Evolutionary conservation across 2,329 filamentous ascomycete genomes (phyloP), one percentile per base, ranked within the genome.

Genomic region (Endothia cerciana): DNA sequence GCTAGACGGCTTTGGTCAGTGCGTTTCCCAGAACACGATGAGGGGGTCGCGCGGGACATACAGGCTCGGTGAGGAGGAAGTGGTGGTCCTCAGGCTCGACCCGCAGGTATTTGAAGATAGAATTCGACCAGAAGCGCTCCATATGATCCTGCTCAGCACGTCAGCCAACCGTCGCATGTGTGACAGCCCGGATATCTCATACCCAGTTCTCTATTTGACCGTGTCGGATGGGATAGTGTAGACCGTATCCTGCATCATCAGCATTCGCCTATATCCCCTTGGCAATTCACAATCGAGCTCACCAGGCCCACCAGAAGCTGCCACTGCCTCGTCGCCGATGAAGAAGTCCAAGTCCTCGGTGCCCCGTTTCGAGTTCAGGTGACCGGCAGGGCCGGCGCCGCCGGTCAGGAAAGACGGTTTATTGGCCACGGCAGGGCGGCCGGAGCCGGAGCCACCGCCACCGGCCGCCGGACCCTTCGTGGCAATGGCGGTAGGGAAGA

Each of bases 71-170:
- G 67, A 99, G 89, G 69, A 99, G 89, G 80, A 99, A 99, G 83
- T 97, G 94, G 80, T 99, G 95, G 77, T 99, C 95, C 81, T 99
- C 95, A 38, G 95, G 95, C 81, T 99, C 95, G 72, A 99, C 95
- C 73, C 95, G 89, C 62, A 99, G 87, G 77, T 99, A 99, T 79
- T 99, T 99, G 88, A 99, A 99, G 81, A 99, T 99, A 70, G 95
- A 99, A 83, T 98, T 98, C 72, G 96, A 98, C 95, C 95, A 99
- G 83, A 98, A 99, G 70, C 95, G 90, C 80, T 99, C 95, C 95
- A 99, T 99, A 75, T 97, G 92, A 80, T 99, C 95, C 92, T 95
- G 72, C 6, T 17, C 67, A 63, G 69, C 55, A 10, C 68, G 73
- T 80, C 70, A 79, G 76, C 60, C 41, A 58, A 45, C 15, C 51